A percentile compares a stretch with the other conserved stretches of the same genome.
These are phyloP conservation scores for Backusella tarrabulga DNA, from an alignment of 192 early-diverging fungal genomes.

Conservation along the genomic window DNA sequence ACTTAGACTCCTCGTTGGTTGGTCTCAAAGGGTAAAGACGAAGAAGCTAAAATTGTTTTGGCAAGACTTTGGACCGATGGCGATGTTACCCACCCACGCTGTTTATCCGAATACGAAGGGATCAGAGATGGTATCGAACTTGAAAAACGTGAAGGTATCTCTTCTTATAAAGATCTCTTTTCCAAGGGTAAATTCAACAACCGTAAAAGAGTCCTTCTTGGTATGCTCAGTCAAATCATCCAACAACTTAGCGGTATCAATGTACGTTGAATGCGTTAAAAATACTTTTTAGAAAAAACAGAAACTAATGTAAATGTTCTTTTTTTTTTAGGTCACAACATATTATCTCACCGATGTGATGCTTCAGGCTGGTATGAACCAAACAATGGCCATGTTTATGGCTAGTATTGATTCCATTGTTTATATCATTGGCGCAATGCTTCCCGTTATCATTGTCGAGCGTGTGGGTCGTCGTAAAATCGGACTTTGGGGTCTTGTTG, in stretches of 20 bases:
- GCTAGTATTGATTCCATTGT: conserved; percentile 66
- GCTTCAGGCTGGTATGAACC: conserved; percentile 47
- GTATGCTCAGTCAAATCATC: conserved; percentile 26
- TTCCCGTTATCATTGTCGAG: conserved; percentile 70
- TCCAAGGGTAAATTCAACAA: conserved; percentile 26
- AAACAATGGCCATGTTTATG: conserved; percentile 41
- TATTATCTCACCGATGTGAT: conserved; percentile 39
- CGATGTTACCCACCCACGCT: conserved; percentile 18
- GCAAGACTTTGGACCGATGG: conserved; percentile 23
- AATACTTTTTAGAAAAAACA: no score
- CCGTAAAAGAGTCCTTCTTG: conserved; percentile 21
- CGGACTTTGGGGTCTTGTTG: conserved; percentile 59
- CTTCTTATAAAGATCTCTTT: conserved; percentile 28
- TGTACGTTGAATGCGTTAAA: conserved; percentile 35
- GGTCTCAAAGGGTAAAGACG: conserved; percentile 17
- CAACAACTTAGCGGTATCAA: conserved; percentile 34
- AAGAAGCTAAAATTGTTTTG: conserved; percentile 23
- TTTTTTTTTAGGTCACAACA: conserved; percentile 16
- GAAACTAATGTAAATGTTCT: not conserved
- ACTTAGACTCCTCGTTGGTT: conserved; percentile 68
- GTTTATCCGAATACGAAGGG: conserved; percentile 22
- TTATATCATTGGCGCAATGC: conserved; percentile 69
- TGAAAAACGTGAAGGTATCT: conserved; percentile 15
- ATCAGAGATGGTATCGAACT: conserved; percentile 21
- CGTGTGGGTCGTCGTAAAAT: conserved; percentile 67